Conservation (phyloP, 345 rosid species). For the Alliaria petiolata region DNA sequence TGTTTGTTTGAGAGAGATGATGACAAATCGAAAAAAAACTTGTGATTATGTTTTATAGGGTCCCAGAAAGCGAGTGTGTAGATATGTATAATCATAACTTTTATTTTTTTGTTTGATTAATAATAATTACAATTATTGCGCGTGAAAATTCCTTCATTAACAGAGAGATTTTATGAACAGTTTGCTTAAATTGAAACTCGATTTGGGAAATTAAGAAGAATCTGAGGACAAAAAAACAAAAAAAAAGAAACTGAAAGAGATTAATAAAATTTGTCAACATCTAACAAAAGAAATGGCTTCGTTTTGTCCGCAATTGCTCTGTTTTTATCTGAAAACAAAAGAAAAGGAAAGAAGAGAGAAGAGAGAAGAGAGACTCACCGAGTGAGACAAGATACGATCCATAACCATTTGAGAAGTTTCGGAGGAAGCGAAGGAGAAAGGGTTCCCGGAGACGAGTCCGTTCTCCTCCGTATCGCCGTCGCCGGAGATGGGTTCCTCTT, state of each 20-base stretch:
- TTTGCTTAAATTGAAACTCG: neutral
- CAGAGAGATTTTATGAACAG: too few species aligned
- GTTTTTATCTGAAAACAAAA: conserved; percentile 19
- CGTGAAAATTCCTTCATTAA: conserved; percentile 8
- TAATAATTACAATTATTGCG: conserved; percentile 29
- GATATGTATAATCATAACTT: neutral
- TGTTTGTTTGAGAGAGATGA: neutral
- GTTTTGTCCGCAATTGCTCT: conserved; percentile 32
- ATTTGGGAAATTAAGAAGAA: neutral
- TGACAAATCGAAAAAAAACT: conserved; percentile 13
- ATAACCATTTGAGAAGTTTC: conserved; percentile 98
- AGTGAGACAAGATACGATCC: conserved; percentile 97
- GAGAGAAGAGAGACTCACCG: conserved; percentile 84
- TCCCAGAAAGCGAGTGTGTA: conserved; percentile 30
- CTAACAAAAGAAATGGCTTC: neutral
- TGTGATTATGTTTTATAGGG: conserved; percentile 21
- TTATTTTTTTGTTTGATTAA: neutral
- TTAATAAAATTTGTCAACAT: conserved; percentile 4
- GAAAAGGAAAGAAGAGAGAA: neutral
- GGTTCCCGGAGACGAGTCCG: conserved; percentile 72
- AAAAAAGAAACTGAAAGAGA: neutral
- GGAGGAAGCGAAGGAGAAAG: conserved; percentile 86
- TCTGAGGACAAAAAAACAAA: neutral
- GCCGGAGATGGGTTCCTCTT: conserved; percentile 40
- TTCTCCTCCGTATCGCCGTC: conserved; percentile 57